Evolutionary conservation across 2,329 filamentous ascomycete species (phyloP).

Genomic region (Sporothrix globosa): DNA sequence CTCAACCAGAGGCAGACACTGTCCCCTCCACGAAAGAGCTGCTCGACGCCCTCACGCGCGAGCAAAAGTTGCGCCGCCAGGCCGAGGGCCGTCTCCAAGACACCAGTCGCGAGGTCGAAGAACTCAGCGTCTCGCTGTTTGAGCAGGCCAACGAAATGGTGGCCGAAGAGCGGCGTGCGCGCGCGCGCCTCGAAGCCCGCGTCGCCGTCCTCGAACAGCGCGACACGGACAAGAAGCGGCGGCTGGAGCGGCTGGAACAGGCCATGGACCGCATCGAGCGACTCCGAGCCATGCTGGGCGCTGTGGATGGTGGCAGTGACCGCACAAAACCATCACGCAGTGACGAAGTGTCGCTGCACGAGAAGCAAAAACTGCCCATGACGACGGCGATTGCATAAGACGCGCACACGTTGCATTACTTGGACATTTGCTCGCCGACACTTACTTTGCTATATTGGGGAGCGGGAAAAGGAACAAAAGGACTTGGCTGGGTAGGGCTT

Average conservation of each 20-base stretch:
- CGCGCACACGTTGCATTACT: background rate
- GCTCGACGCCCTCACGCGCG: conserved; percentile 65
- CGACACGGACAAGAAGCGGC: conserved; percentile 68
- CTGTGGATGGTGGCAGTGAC: background rate
- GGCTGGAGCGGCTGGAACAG: conserved; percentile 71
- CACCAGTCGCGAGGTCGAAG: conserved; percentile 74
- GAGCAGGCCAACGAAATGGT: conserved; percentile 90
- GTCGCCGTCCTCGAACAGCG: conserved; percentile 69
- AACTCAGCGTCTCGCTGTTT: conserved; percentile 74
- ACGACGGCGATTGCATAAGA: background rate
- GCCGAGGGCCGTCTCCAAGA: conserved; percentile 70
- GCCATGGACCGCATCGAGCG: conserved; percentile 72
- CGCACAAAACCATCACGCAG: background rate
- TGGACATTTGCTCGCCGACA: background rate
- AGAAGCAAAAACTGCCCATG: conserved; percentile 8
- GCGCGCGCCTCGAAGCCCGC: conserved; percentile 71
- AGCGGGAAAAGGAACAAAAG: no score
- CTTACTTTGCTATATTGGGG: no score
- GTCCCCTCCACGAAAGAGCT: conserved; percentile 52
- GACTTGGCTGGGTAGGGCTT: no score
- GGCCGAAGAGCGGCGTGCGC: conserved; percentile 70
- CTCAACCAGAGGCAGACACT: conserved; percentile 23
- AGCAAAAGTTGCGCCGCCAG: conserved; percentile 66
- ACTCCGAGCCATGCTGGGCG: conserved; percentile 63
- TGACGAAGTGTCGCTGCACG: conserved; percentile 6